Base-by-base conservation (phyloP, 345 rosid genomes). In the Eucalyptus sp. region DNA sequence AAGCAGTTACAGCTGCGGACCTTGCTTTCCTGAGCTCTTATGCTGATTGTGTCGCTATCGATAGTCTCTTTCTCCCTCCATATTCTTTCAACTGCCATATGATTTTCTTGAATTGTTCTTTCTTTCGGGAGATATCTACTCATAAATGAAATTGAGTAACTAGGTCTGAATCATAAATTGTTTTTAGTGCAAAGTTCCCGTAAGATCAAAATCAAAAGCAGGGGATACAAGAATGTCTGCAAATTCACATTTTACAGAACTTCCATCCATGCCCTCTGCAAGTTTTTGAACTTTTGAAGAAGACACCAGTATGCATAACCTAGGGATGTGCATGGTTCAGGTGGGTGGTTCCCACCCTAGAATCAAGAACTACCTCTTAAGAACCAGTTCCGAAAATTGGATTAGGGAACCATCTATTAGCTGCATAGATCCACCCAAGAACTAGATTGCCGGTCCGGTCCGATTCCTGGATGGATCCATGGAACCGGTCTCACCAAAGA, bases 301-400 rank as follows among this genome's bases (percentile, higher is more conserved):
- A 62, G 71, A 62, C 15, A 27, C 13, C n/a, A 2, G 66, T 11
- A 15, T 25, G 66, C 66, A 16, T 13, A 60, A 60, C 27, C 66
- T 5, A 41, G 41, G 1, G 41, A 41, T 41, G 41, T 41, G 41
- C 41, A 41, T 41, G 41, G 41, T 41, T 41, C 5, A 41, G 41
- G 5, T 41, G 41, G 41, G 41, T 1, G 41, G 4, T 41, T 41
- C 41, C 41, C 41, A 41, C 41, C 41, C 41, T 41, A 41, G 41
- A 41, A 41, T 1, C 1, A 1, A 1, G 41, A 41, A 41, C 5
- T 1, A 1, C 41, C 41, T 1, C 1, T 1, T 41, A 41, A 41
- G 41, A 41, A 5, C 4, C 41, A 1, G 41, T 41, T 41, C 41
- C 41, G 5, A 41, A 41, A 41, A 41, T 41, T 41, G 5, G 41